Conservation (phyloP, 2,329 filamentous ascomycete genomes). For the Clarireedia sp. region DNA sequence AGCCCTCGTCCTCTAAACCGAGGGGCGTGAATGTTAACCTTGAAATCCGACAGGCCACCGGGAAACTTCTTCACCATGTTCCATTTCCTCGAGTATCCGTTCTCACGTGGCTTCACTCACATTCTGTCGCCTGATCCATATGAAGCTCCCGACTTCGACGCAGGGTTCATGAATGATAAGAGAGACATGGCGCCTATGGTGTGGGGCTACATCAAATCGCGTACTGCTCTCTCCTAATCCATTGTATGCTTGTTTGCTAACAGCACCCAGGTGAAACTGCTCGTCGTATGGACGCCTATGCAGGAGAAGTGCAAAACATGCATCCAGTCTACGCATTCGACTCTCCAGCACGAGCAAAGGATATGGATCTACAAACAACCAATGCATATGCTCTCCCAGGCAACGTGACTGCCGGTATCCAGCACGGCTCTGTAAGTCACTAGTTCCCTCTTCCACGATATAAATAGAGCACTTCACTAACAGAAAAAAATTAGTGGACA, state of each 20-base stretch:
- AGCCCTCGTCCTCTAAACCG: conserved; percentile 39
- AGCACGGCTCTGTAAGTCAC: conserved; percentile 35
- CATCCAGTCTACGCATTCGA: conserved; percentile 68
- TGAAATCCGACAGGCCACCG: conserved; percentile 26
- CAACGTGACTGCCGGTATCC: conserved; percentile 35
- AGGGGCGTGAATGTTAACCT: conserved; percentile 33
- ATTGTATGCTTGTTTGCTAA: conserved; percentile 46
- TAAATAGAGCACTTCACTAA: not conserved
- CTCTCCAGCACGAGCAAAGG: conserved; percentile 59
- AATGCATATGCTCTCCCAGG: conserved; percentile 63
- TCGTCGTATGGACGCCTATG: conserved; percentile 46
- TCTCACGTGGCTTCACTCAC: conserved; percentile 53
- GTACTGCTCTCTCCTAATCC: conserved; percentile 47
- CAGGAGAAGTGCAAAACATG: conserved; percentile 41
- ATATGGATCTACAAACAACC: conserved; percentile 68
- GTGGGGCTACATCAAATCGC: conserved; percentile 52
- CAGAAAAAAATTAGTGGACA: conserved; percentile 43
- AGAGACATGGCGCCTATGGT: conserved; percentile 80
- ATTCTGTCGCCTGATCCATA: conserved; percentile 57
- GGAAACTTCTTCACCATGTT: conserved; percentile 46
- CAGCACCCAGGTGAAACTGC: conserved; percentile 51
- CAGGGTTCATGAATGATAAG: conserved; percentile 80
- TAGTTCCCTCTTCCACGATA: not conserved
- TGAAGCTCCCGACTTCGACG: conserved; percentile 68
- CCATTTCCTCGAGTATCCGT: conserved; percentile 51